phyloP scores from a whole-genome alignment of 2,329 filamentous ascomycete genomes.

The Karstenula rhodostoma region DNA sequence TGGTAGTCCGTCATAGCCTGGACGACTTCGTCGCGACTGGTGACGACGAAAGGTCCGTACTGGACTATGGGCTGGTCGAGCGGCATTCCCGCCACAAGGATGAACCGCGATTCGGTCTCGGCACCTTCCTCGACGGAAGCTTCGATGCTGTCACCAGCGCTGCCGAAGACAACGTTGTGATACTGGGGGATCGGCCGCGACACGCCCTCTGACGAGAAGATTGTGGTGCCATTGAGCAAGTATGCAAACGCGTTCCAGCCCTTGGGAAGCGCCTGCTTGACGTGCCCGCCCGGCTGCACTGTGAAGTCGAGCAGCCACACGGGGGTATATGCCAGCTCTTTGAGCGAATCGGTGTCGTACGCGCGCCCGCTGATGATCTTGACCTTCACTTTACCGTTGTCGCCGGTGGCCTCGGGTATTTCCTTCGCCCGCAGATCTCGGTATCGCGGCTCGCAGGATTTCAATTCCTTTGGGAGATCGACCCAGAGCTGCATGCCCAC shows the following conservation, averaged over 20 bases:
- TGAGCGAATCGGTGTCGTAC: constrained; percentile 83
- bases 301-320: constrained; percentile 94
- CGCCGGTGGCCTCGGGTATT: constrained; percentile 77
- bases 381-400: constrained; percentile 76
- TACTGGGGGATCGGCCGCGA: constrained; percentile 67
- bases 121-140: constrained; percentile 73
- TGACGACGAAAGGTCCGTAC: constrained; percentile 51
- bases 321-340: constrained; percentile 93
- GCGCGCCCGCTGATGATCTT: constrained; percentile 91
- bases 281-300: constrained; percentile 78
- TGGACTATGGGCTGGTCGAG: constrained; percentile 51
- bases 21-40: constrained; percentile 46
- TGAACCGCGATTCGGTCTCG: constrained; percentile 65
- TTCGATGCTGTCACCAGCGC: constrained; percentile 77
- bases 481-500: constrained; percentile 96
- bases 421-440: constrained; percentile 81
- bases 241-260: constrained; percentile 94
- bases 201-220: constrained; percentile 57
- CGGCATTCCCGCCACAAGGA: constrained; percentile 78
- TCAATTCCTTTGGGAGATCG: constrained; percentile 81
- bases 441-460: constrained; percentile 90
- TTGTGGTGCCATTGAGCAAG: constrained; percentile 75
- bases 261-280: constrained; percentile 77
- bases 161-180: constrained; percentile 89
- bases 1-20: constrained; percentile 50